Base-by-base conservation (phyloP, 2,329 filamentous ascomycete genomes). In the Aspergillus fijiensis region DNA sequence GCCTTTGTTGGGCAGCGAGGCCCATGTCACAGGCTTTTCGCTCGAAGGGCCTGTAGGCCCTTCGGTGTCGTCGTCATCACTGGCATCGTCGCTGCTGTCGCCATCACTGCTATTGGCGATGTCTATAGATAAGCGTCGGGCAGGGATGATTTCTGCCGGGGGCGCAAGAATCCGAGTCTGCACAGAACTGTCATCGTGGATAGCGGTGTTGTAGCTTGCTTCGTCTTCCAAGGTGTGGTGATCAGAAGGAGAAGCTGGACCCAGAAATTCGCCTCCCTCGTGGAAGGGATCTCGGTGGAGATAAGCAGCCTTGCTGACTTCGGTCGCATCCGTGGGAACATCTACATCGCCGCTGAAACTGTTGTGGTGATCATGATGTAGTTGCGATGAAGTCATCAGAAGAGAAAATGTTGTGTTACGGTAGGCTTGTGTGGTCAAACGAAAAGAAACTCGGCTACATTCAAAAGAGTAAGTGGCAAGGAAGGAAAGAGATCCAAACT, bases 1-100 rank as follows among this genome's bases (percentile, higher is more conserved):
- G 50, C 85, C 82, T 74, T 92, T 96, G 60, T 85, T 83, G 0
- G 92, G 92, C 1, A 96, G 79, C 12, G 89, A 87, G 47, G 79
- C 79, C 91, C 90, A 95, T 61, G 87, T 84, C 23, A 89, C 84
- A 0, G 81, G 79, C 31, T 80, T 77, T 50, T 80, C 75, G 60
- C 39, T 51, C 1, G 61, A 55, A 19, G 66, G 58, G 6, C 49
- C 5, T n/a, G 10, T 6, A 25, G 16, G 31, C 25, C 27, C n/a
- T 2, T 58, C 55, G 10, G 65, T 62, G 25, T 50, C 23, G 14
- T 60, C 58, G 16, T 67, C 64, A 47, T 65, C 58, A 9, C 64
- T 62, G 25, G 60, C 58, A 33, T 64, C 54, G 45, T 68, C 49
- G n/a, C 59, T 62, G 49, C 48, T 35, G 3, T 64, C 61, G 9